Evolutionary conservation across 768 basidiomycete species (phyloP), one percentile per base, ranked within the genome.

Genomic region (Leucosporidium scottii): DNA sequence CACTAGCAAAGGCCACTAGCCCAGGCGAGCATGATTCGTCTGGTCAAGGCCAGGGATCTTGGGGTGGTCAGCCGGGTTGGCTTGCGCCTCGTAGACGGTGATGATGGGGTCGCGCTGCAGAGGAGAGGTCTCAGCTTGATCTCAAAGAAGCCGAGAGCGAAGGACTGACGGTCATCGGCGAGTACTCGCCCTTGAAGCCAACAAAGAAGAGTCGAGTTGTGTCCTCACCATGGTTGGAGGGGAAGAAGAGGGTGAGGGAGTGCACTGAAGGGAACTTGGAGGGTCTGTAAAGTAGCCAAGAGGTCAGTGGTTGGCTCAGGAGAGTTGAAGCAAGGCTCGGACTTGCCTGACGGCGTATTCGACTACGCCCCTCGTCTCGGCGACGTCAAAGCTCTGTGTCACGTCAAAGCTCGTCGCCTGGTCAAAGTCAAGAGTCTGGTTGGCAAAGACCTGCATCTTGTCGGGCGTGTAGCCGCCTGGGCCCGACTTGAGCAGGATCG

Each of bases 281-380:
- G 7, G 79, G 78, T 62, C 79, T 79, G 67, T 12, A 12, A 17
- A 8, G 21, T 9, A 20, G 54, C 23, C 6, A 28, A 21, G 27
- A 1, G 59, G 20, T 59, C 47, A 67, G 50, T 36, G 12, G 39
- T n/a, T n/a, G n/a, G n/a, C n/a, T 48, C 7, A 39, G 36, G 28
- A 23, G 25, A 39, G 54, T 20, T 12, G 6, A 28, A 30, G 7
- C 23, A 18, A 51, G 23, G 20, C 30, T 31, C 49, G 51, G 49
- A 72, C 77, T 66, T 31, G 77, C 78, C 78, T 74, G 54, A 80
- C 77, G n/a, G 78, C 76, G 64, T 78, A 80, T 56, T 81, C 80
- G 18, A 79, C 78, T 0, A 75, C 74, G 34, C 79, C 76, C 20
- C 67, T 59, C 3, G 71, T 64, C 17, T 71, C 71, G 4, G 79